Evolutionary conservation across 495 filamentous ascomycete genomes (phyloP), one percentile per base, ranked within the genome.

Genomic region (Lepraria neglecta): DNA sequence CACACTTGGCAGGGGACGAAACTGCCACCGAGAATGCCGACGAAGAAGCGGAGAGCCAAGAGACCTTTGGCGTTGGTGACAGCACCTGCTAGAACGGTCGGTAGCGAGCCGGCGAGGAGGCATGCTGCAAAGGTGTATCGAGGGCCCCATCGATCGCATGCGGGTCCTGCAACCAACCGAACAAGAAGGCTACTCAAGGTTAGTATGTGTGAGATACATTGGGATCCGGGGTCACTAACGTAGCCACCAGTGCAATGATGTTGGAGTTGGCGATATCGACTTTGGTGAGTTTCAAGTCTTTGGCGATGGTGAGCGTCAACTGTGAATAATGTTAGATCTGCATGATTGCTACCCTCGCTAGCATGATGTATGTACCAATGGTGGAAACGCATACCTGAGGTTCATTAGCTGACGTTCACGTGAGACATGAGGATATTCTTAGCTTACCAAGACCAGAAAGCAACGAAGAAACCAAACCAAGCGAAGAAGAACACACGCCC

Each of bases 1-100:
- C 92, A 97, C 9, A 97, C 92, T 66, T 96, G 92, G 72, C 92
- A 97, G 3, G 92, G 92, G 3, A 97, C 92, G 64, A 97, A 97
- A 6, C 82, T 82, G 0, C 87, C 92, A 35, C 92, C 92, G 1
- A 97, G 80, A 59, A 97, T 95, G 42, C 92, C 92, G 58, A 97
- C 81, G 74, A 97, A 97, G 77, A 97, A 96, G 38, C 92, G 85
- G 56, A 92, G 76, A 15, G 86, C 79, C 56, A 91, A 83, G 28
- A 97, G 80, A 0, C 92, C 88, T 1, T 77, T 72, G 0, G 86
- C 84, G 55, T 78, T 83, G 46, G 80, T 83, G 42, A 95, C 83
- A 1, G 88, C 80, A 4, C 92, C 92, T 1, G 91, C 88, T 43
- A 92, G 81, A 5, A 85, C 91, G 7, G 92, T 90, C 3, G 92